These are phyloP conservation scores for Diversispora eburnea DNA, from an alignment of 192 early-diverging fungal genomes.

Conservation along the genomic window DNA sequence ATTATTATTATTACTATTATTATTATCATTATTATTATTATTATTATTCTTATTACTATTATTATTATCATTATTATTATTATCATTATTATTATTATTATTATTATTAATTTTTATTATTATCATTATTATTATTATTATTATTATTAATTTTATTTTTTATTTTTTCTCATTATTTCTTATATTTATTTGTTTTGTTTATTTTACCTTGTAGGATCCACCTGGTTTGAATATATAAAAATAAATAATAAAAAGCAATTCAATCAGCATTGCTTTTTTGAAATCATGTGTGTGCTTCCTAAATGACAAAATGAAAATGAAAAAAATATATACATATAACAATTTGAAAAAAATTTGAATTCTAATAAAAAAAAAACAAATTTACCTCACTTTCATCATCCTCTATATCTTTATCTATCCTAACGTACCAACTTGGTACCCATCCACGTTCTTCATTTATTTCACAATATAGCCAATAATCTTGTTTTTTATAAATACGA, in stretches of 20 bases:
- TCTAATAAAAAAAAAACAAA: not conserved
- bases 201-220: constrained; percentile 22
- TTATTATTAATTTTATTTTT: too few relatives aligned
- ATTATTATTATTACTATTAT: too few relatives aligned
- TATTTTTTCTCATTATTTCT: too few relatives aligned
- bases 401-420: constrained; percentile 30
- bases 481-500: constrained; percentile 34
- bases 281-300: not conserved
- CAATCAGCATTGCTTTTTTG: not conserved
- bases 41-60: too few relatives aligned
- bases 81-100: too few relatives aligned
- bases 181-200: too few relatives aligned
- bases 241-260: not conserved
- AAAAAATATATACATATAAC: not conserved
- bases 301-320: constrained; percentile 13
- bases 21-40: too few relatives aligned
- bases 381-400: constrained; percentile 23
- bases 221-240: not conserved
- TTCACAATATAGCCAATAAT: constrained; percentile 38
- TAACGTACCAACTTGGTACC: constrained; percentile 58
- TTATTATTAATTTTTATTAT: too few relatives aligned
- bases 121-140: too few relatives aligned
- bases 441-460: constrained; percentile 46
- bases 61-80: too few relatives aligned
- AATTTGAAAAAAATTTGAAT: not conserved